phyloP scores from a whole-genome alignment of 495 filamentous ascomycete genomes.

The Hypoxylon rickii region DNA sequence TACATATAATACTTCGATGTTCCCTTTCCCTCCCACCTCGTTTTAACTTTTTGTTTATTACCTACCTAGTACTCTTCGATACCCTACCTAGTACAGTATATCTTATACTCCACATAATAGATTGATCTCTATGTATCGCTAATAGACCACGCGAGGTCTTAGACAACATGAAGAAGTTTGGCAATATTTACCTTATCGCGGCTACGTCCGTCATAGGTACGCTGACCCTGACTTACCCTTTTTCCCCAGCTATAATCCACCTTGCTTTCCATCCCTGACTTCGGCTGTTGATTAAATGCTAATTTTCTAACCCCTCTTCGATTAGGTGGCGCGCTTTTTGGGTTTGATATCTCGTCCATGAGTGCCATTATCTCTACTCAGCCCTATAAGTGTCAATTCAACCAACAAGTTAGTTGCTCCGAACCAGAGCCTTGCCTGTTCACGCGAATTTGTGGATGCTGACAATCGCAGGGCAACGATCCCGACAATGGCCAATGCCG shows the following conservation, averaged over 20 bases:
- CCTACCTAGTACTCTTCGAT: too few species aligned
- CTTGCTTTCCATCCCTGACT: neutral
- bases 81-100: too few species aligned
- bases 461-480: slow-evolving; percentile 33
- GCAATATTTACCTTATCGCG: slow-evolving; percentile 76
- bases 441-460: slow-evolving; percentile 15
- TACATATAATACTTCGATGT: slow-evolving; percentile 26
- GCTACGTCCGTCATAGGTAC: slow-evolving; percentile 69
- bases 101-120: slow-evolving; percentile 1
- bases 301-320: slow-evolving; percentile 34
- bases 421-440: slow-evolving; percentile 5
- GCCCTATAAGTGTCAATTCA: slow-evolving; percentile 69
- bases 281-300: slow-evolving; percentile 13
- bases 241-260: neutral
- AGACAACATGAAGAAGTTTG: slow-evolving; percentile 55
- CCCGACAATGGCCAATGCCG: slow-evolving; percentile 45
- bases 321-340: slow-evolving; percentile 76
- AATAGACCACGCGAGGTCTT: slow-evolving; percentile 35
- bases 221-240: too few species aligned
- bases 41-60: neutral
- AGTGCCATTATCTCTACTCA: slow-evolving; percentile 69
- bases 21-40: slow-evolving; percentile 6
- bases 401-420: slow-evolving; percentile 48
- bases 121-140: slow-evolving; percentile 16
- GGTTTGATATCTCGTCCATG: slow-evolving; percentile 85